phyloP scores from a whole-genome alignment of 2,329 filamentous ascomycete species.

The Xylaria digitata region DNA sequence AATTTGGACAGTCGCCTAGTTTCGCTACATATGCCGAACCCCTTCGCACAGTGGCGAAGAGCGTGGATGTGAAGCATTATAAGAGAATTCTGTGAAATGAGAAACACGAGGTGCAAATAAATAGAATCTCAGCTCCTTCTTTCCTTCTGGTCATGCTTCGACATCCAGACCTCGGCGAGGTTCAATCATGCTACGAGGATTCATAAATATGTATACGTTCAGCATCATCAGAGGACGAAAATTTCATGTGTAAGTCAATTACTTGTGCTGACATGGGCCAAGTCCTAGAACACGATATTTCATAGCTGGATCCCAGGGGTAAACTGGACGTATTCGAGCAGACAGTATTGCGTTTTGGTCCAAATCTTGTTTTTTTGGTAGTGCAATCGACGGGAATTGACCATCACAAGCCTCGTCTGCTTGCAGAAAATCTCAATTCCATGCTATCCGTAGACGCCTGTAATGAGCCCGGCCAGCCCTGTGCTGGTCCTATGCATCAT shows the following conservation, averaged over 20 bases:
- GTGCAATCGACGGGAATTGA: conserved; percentile 49
- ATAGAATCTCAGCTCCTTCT: not conserved
- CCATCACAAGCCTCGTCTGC: conserved; percentile 49
- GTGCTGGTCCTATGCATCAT: conserved; percentile 48
- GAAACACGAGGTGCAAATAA: conserved; percentile 20
- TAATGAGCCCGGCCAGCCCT: conserved; percentile 54
- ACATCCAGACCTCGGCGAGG: not conserved
- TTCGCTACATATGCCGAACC: conserved; percentile 43
- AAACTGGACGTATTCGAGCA: conserved; percentile 9
- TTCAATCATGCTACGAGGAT: not conserved
- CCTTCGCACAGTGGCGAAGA: conserved; percentile 41
- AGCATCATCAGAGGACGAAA: not conserved
- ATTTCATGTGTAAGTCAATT: not conserved
- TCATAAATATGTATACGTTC: not conserved
- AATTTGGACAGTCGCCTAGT: conserved; percentile 44
- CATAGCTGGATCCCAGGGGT: not conserved
- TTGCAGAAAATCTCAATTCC: conserved; percentile 57
- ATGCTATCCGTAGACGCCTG: conserved; percentile 68
- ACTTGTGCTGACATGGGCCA: not conserved
- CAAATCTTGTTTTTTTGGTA: conserved; percentile 37
- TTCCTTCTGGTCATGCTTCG: no score
- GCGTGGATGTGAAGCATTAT: conserved; percentile 50
- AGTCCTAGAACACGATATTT: not conserved
- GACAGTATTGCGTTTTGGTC: conserved; percentile 24
- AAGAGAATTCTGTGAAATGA: conserved; percentile 45